Percentiles rank a stretch among this genome's conserved stretches.
These are phyloP conservation scores for Zarea fungicola DNA, from an alignment of 2,329 filamentous ascomycete genomes.

Conservation along the genomic window DNA sequence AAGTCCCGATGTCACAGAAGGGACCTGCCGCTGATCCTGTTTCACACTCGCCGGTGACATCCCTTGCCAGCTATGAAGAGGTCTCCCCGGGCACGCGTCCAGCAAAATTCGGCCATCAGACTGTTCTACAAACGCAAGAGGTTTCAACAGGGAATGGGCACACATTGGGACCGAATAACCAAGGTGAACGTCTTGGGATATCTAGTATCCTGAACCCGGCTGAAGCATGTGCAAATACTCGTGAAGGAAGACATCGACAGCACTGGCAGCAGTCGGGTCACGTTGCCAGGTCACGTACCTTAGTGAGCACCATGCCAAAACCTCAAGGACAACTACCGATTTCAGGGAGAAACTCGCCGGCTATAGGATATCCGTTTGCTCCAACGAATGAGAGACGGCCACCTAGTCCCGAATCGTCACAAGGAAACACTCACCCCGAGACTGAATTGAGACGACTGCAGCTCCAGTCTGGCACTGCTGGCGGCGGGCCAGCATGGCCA, in stretches of 20 bases:
- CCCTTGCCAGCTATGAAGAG: conserved; percentile 33
- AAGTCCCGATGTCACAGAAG: conserved; percentile 61
- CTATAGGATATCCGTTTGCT: conserved; percentile 27
- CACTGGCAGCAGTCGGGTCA: conserved; percentile 19
- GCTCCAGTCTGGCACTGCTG: conserved; percentile 20
- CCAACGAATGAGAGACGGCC: conserved; percentile 25
- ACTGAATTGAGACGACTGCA: conserved; percentile 20
- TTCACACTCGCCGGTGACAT: conserved; percentile 45
- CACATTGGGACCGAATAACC: conserved; percentile 21
- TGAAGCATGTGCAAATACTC: conserved; percentile 21
- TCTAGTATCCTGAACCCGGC: conserved; percentile 35
- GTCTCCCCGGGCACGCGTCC: conserved; percentile 14
- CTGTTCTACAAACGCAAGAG: conserved; percentile 20
- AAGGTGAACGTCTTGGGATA: conserved; percentile 29
- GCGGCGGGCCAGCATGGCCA: conserved; percentile 25
- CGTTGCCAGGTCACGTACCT: conserved; percentile 17
- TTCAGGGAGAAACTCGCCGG: conserved; percentile 30
- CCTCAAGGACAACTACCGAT: conserved; percentile 23
- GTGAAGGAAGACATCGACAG: conserved; percentile 17
- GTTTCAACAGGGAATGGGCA: conserved; percentile 14
- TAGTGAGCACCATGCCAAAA: conserved; percentile 18
- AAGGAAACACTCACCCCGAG: conserved; percentile 20
- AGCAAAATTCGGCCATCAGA: conserved; percentile 15
- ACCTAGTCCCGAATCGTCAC: conserved; percentile 28
- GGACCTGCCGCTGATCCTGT: conserved; percentile 51